Percentiles rank a stretch among this genome's conserved stretches.
Evolutionary conservation across 2,329 filamentous ascomycete species (phyloP).

Genomic region (Plenodomus biglobosus): DNA sequence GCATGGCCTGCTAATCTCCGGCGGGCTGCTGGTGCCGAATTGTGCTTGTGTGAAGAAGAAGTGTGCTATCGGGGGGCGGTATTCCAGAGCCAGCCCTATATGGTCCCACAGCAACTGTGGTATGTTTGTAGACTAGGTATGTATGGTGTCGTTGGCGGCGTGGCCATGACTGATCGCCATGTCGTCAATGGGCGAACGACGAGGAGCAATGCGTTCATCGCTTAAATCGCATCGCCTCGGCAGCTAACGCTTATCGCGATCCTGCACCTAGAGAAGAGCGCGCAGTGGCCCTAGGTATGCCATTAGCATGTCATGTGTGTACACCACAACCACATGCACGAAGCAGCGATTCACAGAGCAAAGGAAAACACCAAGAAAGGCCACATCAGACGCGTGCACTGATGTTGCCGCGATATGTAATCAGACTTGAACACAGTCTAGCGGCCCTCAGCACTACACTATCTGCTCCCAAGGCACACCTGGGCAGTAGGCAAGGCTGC

Average conservation of each 20-base stretch:
- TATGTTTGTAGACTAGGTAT: neutral
- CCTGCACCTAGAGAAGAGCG: constrained; percentile 13
- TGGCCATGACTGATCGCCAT: constrained; percentile 4
- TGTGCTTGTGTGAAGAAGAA: too few species aligned
- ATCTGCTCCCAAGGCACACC: too few species aligned
- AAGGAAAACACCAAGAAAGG: too few species aligned
- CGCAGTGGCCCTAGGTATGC: neutral
- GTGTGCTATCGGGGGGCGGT: too few species aligned
- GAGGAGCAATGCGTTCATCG: constrained; percentile 15
- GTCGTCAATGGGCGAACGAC: constrained; percentile 17
- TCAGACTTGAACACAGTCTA: too few species aligned
- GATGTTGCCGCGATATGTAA: too few species aligned
- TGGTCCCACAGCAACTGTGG: neutral
- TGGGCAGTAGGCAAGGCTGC: constrained; percentile 10
- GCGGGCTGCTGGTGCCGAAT: too few species aligned
- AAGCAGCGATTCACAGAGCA: too few species aligned
- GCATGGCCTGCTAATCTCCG: neutral
- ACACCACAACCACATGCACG: too few species aligned
- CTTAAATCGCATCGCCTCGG: constrained; percentile 16
- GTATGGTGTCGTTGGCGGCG: neutral
- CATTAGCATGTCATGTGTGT: too few species aligned
- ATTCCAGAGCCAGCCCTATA: neutral
- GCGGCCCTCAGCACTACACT: too few species aligned
- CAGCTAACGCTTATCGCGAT: constrained; percentile 8
- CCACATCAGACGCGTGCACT: too few species aligned